These are phyloP conservation scores for Colletotrichum brevisporum DNA, from an alignment of 2,329 filamentous ascomycete species.

Conservation along the genomic window DNA sequence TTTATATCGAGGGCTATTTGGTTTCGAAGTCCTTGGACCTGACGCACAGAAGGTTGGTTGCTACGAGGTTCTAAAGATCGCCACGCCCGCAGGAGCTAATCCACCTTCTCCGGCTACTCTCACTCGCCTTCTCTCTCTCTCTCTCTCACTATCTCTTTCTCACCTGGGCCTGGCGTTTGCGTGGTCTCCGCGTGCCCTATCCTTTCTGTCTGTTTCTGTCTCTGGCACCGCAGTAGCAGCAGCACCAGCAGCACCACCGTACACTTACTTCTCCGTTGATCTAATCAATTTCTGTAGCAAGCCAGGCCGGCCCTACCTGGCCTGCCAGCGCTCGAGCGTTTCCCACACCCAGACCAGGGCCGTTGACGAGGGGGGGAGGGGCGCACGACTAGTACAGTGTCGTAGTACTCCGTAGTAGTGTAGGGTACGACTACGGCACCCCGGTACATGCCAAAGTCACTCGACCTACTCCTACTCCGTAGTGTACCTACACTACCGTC, in stretches of 20 bases:
- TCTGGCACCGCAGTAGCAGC: slow-evolving; percentile 16
- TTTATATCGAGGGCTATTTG: slow-evolving; percentile 40
- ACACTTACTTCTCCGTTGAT: slow-evolving; percentile 42
- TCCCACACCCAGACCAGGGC: slow-evolving; percentile 31
- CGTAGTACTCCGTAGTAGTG: background rate
- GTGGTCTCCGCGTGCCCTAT: background rate
- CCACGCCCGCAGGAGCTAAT: slow-evolving; percentile 40
- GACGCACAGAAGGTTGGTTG: slow-evolving; percentile 40
- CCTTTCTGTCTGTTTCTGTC: slow-evolving; percentile 33
- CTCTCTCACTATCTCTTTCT: background rate
- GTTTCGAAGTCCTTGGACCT: slow-evolving; percentile 38
- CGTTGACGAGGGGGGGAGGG: slow-evolving; percentile 15
- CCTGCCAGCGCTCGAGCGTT: slow-evolving; percentile 43
- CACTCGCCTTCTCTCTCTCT: background rate
- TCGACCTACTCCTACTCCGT: slow-evolving; percentile 22
- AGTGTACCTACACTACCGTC: too few relatives aligned
- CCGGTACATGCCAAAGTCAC: slow-evolving; percentile 43
- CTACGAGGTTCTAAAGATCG: slow-evolving; percentile 37
- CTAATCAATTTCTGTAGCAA: slow-evolving; percentile 46
- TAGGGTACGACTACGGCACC: slow-evolving; percentile 7
- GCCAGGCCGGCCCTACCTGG: slow-evolving; percentile 40
- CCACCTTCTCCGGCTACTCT: slow-evolving; percentile 12
- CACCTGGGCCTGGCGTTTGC: slow-evolving; percentile 28
- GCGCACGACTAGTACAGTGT: slow-evolving; percentile 18
- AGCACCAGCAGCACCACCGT: too few relatives aligned